Base-by-base conservation (phyloP, 2,329 filamentous ascomycete species). In the Paracamarosporium sp. region DNA sequence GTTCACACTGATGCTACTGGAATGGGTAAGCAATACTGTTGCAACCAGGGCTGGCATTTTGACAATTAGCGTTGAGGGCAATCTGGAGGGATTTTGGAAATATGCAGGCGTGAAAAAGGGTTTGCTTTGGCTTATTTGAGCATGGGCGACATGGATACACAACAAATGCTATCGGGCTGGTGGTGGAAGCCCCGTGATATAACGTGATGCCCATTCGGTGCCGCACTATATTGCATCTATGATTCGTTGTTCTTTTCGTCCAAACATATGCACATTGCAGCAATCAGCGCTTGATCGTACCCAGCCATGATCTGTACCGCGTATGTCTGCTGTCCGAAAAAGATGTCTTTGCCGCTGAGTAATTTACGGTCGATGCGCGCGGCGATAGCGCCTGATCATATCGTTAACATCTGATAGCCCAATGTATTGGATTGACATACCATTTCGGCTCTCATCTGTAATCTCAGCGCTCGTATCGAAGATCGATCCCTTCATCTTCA, bases 301-400 rank as follows among this genome's bases (percentile, higher is more conserved):
- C 85, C 85, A 0, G 88, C 86, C 1, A 87, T 87, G 5, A 91
- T 81, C 0, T 81, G 81, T 5, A 91, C 80, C 1, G 80, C 83
- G 63, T 91, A 91, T 4, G 87, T 88, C 76, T 90, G 87, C 76
- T 88, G 82, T 9, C 82, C 84, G 38, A 82, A 83, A 24, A 89
- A 70, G 1, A 89, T 68, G 65, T 90, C 82, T 30, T 86, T 78
- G 31, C 78, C 79, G 62, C 83, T 88, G 55, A 88, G 78, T 33
- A 87, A 72, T 66, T 85, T 84, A 58, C 88, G 83, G 57, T 83
- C 77, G 65, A 91, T 88, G 41, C 78, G 75, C 0, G 85, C 89
- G 1, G 89, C 84, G 0, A 82, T 73, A 5, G 79, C 74, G 4
- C 82, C 65, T 69, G 13, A 6, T 5, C 20, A 20, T 15, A 75